Evolutionary conservation across 495 filamentous ascomycete species (phyloP), one percentile per base, ranked within the genome.

Genomic region (Aspergillus asperescens): DNA sequence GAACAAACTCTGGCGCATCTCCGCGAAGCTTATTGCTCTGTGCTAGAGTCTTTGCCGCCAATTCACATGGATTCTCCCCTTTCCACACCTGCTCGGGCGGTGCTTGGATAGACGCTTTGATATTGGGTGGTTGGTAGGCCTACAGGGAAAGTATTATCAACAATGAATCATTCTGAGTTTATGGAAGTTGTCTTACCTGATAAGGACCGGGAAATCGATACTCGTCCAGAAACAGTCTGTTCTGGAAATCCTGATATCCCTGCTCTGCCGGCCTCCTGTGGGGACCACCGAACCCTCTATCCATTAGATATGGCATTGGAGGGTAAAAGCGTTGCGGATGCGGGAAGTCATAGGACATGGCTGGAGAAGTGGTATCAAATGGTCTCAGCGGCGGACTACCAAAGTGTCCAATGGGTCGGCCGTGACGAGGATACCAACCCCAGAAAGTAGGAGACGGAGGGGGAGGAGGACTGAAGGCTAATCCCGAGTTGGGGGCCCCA

Each of bases 1-100:
- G 62, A n/a, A 64, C 25, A 34, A 64, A 64, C 24, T 56, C 58
- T 1, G 62, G 62, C 4, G 62, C 62, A 37, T 64, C 56, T 1
- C 31, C 56, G 23, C 59, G 58, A 40, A 64, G 54, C 24, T 52
- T 34, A 13, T 20, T 47, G 16, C 22, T 39, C 19, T 35, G 22
- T 4, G 22, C 0, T 4, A 23, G 10, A 40, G 32, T 19, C 42
- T 39, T 40, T 12, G 18, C 31, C 25, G 45, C 34, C n/a, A 24
- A 20, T 22, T 48, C 37, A 12, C 5, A 12, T 1, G 34, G 10
- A 18, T 49, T 47, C 23, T 34, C 19, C 10, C 8, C 32, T 19
- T 22, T 23, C 16, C 10, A 22, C 13, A 12, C 20, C 19, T 31
- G 23, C 13, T 25, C 23, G 16, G 18, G 7, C 7, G 12, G 23